Percentiles rank a stretch among this genome's conserved stretches.
Evolutionary conservation across 169 alveolate genomes (phyloP).

Genomic region (Eimeria necatrix): DNA sequence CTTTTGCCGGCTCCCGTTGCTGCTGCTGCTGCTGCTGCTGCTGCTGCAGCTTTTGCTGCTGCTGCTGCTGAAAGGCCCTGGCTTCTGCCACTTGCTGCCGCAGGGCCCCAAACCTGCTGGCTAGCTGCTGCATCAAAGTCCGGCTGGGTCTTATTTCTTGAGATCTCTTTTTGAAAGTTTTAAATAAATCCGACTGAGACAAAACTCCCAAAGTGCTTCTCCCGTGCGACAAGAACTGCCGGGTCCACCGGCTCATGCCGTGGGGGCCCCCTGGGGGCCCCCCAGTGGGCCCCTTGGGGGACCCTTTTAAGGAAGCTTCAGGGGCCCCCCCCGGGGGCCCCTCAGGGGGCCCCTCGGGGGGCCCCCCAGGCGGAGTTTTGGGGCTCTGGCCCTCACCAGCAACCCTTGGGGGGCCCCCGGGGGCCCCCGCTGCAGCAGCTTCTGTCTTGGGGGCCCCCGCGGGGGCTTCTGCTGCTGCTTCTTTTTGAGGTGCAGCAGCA

Average conservation of each 20-base stretch:
- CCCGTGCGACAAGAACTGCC: not conserved
- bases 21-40: not conserved
- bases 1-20: not conserved
- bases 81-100: not conserved
- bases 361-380: too few relatives aligned
- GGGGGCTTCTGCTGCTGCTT: not conserved
- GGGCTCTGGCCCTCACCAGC: too few relatives aligned
- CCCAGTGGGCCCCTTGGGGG: not conserved
- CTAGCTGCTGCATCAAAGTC: not conserved
- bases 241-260: not conserved
- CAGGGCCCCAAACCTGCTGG: not conserved
- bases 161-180: not conserved
- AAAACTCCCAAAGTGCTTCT: not conserved
- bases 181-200: not conserved
- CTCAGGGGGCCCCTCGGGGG: constrained; percentile 23
- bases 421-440: not conserved
- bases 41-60: not conserved
- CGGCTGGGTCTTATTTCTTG: not conserved
- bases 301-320: not conserved
- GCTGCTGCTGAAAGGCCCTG: constrained; percentile 1
- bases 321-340: not conserved
- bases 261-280: not conserved
- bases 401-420: constrained; percentile 14
- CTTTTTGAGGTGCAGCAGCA: not conserved
- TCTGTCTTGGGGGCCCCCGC: not conserved